Conservation (phyloP, 2,329 filamentous ascomycete species). For the Helotiales sp. region DNA sequence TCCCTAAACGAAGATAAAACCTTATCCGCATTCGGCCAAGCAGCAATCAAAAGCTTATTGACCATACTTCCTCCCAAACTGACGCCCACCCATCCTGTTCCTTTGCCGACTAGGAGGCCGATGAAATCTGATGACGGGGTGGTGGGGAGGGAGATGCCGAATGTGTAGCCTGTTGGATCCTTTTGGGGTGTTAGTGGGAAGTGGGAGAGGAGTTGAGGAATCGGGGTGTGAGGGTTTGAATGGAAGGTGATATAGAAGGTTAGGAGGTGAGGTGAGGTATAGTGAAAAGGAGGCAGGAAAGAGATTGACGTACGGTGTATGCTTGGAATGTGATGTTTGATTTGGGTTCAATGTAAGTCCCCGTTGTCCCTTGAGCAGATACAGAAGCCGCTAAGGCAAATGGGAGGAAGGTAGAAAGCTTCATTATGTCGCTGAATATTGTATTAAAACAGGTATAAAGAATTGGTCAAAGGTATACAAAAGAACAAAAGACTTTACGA, state of each 20-base stretch:
- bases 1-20: conserved; percentile 43
- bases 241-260: too few species aligned
- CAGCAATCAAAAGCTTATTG: conserved; percentile 46
- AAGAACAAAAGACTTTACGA: too few species aligned
- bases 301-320: too few species aligned
- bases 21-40: conserved; percentile 48
- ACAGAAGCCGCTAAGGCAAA: conserved; percentile 11
- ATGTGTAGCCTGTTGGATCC: conserved; percentile 42
- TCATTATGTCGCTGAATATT: not conserved
- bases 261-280: too few species aligned
- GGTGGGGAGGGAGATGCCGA: conserved; percentile 53
- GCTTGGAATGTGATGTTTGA: conserved; percentile 48
- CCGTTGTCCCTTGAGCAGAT: conserved; percentile 16
- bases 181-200: too few species aligned
- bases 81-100: conserved; percentile 49
- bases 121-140: conserved; percentile 52
- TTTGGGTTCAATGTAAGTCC: conserved; percentile 41
- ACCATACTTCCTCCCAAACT: conserved; percentile 49
- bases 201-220: too few species aligned
- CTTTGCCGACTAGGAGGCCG: conserved; percentile 49
- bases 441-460: conserved; percentile 2
- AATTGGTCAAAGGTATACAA: too few species aligned
- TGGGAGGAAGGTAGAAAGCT: conserved; percentile 6
- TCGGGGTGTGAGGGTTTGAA: too few species aligned
- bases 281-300: too few species aligned